Evolutionary conservation across 768 basidiomycete species (phyloP).

Genomic region (Crucibulum laeve): DNA sequence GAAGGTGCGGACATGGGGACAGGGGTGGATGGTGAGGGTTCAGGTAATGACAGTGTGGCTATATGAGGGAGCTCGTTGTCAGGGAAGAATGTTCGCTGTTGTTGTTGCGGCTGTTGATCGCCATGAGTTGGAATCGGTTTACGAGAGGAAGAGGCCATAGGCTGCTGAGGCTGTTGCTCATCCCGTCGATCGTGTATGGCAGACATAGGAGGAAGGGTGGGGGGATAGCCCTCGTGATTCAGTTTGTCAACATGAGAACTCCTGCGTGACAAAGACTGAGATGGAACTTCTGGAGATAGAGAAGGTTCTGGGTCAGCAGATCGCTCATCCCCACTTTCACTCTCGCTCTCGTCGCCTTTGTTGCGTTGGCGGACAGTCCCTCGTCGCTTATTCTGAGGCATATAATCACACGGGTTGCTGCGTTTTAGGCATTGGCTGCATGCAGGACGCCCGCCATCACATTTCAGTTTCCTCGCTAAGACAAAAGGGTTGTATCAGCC

Average conservation of each 20-base stretch:
- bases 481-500: slow-evolving; percentile 10
- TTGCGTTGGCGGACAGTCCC: slow-evolving; percentile 47
- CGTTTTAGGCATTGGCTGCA: slow-evolving; percentile 82
- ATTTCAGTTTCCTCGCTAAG: slow-evolving; percentile 82
- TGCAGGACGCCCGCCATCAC: slow-evolving; percentile 80
- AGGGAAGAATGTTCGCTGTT: slow-evolving; percentile 38
- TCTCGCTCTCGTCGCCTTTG: slow-evolving; percentile 65
- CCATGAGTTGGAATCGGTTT: slow-evolving; percentile 21
- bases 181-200: slow-evolving; percentile 43
- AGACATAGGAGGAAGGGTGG: slow-evolving; percentile 35
- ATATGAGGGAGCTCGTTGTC: slow-evolving; percentile 71
- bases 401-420: slow-evolving; percentile 75
- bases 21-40: slow-evolving; percentile 50
- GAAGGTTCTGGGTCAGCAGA: slow-evolving; percentile 50
- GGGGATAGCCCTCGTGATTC: slow-evolving; percentile 30
- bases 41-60: slow-evolving; percentile 61
- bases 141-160: slow-evolving; percentile 34
- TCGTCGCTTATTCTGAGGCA: slow-evolving; percentile 72
- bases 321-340: slow-evolving; percentile 58
- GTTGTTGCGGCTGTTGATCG: slow-evolving; percentile 15
- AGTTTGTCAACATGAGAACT: slow-evolving; percentile 44
- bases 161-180: too few relatives aligned
- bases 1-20: slow-evolving; percentile 60
- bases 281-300: slow-evolving; percentile 54
- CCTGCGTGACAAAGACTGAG: slow-evolving; percentile 42